A percentile compares a stretch with the other conserved stretches of the same genome.
These are phyloP conservation scores for Colletotrichum sp. DNA, from an alignment of 2,329 filamentous ascomycete species.

Conservation along the genomic window DNA sequence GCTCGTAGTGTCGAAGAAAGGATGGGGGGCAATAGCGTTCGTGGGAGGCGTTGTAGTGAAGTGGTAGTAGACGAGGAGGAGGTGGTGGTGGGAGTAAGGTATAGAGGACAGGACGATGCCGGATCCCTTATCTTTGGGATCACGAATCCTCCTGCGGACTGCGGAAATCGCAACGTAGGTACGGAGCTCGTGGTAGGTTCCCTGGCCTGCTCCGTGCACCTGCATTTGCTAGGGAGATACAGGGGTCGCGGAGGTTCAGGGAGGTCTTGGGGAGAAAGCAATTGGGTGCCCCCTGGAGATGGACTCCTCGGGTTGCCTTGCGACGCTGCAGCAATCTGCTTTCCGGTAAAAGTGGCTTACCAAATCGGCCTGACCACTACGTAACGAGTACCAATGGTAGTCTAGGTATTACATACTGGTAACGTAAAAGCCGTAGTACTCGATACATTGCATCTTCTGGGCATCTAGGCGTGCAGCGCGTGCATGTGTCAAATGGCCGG, in stretches of 20 bases:
- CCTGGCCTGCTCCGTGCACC: background rate
- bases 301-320: background rate
- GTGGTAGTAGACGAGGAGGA: background rate
- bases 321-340: background rate
- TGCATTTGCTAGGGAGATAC: background rate
- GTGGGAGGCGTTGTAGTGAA: background rate
- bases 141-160: background rate
- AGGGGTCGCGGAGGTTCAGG: background rate
- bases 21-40: background rate
- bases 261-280: background rate
- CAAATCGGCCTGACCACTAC: background rate
- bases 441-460: background rate
- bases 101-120: background rate
- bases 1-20: background rate
- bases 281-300: background rate
- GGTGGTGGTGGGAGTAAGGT: background rate
- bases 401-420: background rate
- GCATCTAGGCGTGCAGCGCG: background rate
- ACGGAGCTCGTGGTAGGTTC: background rate
- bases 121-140: constrained; percentile 12
- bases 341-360: background rate
- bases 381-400: constrained; percentile 2
- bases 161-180: background rate
- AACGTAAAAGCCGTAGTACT: background rate
- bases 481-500: constrained; percentile 1